Evolutionary conservation across 805 yeast species (phyloP).

Genomic region (Starmerella sp.): DNA sequence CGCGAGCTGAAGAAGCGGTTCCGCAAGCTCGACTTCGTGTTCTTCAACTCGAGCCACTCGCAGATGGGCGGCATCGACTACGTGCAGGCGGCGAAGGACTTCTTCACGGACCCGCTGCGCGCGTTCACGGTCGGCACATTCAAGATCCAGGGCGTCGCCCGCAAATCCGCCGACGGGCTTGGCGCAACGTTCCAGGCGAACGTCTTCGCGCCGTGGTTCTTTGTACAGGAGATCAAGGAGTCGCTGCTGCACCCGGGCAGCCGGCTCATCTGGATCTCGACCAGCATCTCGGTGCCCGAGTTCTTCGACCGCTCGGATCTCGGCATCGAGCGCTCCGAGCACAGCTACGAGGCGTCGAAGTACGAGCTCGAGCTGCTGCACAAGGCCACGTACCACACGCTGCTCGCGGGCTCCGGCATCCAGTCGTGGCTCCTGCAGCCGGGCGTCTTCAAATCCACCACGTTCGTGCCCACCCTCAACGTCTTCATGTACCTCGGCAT

Average conservation of each 20-base stretch:
- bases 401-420: constrained; percentile 42
- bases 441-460: constrained; percentile 79
- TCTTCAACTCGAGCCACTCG: constrained; percentile 84
- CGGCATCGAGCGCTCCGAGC: constrained; percentile 50
- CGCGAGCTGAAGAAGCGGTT: constrained; percentile 58
- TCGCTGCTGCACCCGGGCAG: constrained; percentile 40
- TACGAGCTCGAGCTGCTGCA: constrained; percentile 76
- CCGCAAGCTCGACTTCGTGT: constrained; percentile 59
- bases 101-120: constrained; percentile 52
- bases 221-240: constrained; percentile 50
- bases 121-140: constrained; percentile 85
- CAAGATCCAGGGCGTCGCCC: constrained; percentile 72
- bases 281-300: constrained; percentile 68
- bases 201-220: constrained; percentile 90
- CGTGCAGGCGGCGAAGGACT: constrained; percentile 61
- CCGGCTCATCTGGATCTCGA: constrained; percentile 71
- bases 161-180: constrained; percentile 60
- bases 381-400: constrained; percentile 47
- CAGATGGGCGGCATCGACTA: constrained; percentile 81
- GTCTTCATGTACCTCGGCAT: constrained; percentile 74
- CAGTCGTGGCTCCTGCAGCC: constrained; percentile 79
- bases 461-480: constrained; percentile 66
- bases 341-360: constrained; percentile 87
- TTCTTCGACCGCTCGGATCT: constrained; percentile 65
- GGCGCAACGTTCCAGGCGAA: constrained; percentile 90